Percentiles rank a stretch among this genome's conserved stretches.
Conservation (phyloP, 2,329 filamentous ascomycete genomes). For the Fusarium sp. region DNA sequence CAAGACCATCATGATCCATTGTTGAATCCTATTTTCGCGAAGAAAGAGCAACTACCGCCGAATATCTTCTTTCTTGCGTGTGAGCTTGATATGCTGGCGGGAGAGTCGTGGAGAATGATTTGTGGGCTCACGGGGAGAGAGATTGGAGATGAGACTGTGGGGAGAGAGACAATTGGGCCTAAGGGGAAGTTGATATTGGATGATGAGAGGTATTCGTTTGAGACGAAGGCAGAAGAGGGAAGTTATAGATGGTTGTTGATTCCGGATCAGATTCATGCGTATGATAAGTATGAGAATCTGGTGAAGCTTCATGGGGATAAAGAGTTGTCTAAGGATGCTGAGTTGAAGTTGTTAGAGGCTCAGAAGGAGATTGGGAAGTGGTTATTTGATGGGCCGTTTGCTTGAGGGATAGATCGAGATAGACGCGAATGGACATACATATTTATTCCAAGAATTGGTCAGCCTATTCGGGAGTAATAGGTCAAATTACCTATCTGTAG, state of each 20-base stretch:
- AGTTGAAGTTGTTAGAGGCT: slow-evolving; percentile 4
- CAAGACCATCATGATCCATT: slow-evolving; percentile 15
- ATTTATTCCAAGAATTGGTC: fast-evolving
- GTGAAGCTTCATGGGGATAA: slow-evolving; percentile 1
- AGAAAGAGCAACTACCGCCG: background rate
- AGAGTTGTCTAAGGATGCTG: background rate
- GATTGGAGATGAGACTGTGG: background rate
- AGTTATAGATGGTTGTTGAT: slow-evolving; percentile 21
- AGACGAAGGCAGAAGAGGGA: background rate
- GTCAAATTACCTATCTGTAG: background rate
- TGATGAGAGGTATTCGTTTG: slow-evolving; percentile 20
- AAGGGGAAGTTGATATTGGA: slow-evolving; percentile 3
- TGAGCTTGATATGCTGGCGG: slow-evolving; percentile 21
- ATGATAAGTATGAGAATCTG: slow-evolving; percentile 12
- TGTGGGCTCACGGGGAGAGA: background rate
- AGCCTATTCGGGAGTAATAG: too few species aligned
- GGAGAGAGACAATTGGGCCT: background rate
- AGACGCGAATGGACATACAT: too few species aligned
- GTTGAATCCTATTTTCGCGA: slow-evolving; percentile 7
- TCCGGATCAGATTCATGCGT: slow-evolving; percentile 23
- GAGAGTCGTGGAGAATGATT: slow-evolving; percentile 16
- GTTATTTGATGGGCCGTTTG: slow-evolving; percentile 42
- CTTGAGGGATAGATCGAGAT: background rate
- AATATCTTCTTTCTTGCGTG: slow-evolving; percentile 4
- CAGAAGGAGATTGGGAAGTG: slow-evolving; percentile 18